phyloP scores from a whole-genome alignment of 2,329 filamentous ascomycete genomes.

The Fusarium sororula region DNA sequence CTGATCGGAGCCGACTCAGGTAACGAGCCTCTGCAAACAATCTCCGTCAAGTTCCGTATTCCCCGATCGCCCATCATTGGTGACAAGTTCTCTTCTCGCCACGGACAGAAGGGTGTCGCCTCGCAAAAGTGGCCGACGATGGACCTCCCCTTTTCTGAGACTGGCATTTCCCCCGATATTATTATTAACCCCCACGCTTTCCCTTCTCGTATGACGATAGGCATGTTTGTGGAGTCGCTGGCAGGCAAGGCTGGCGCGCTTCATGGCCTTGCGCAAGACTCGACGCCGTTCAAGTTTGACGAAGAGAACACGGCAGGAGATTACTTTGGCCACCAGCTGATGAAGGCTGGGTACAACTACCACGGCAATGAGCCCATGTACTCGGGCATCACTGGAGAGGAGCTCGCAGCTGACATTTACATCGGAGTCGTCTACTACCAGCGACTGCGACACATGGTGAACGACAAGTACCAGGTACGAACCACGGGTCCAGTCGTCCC shows the following conservation, averaged over 20 bases:
- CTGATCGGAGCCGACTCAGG: slow-evolving; percentile 87
- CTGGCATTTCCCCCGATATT: slow-evolving; percentile 94
- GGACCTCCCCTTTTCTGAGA: slow-evolving; percentile 97
- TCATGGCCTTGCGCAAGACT: slow-evolving; percentile 95
- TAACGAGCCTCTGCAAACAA: slow-evolving; percentile 82
- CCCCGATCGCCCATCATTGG: slow-evolving; percentile 92
- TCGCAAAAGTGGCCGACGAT: slow-evolving; percentile 94
- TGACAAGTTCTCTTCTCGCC: slow-evolving; percentile 98
- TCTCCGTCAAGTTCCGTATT: slow-evolving; percentile 93
- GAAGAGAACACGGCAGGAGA: slow-evolving; percentile 92
- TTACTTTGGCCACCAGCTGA: slow-evolving; percentile 95
- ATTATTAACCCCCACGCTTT: slow-evolving; percentile 99
- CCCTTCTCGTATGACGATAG: slow-evolving; percentile 99
- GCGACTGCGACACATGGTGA: slow-evolving; percentile 98
- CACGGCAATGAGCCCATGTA: slow-evolving; percentile 99
- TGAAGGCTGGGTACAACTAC: slow-evolving; percentile 96
- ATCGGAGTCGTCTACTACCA: slow-evolving; percentile 98
- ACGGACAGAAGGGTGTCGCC: slow-evolving; percentile 97
- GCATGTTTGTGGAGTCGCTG: slow-evolving; percentile 98
- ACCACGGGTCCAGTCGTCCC: slow-evolving; percentile 93
- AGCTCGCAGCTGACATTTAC: slow-evolving; percentile 95
- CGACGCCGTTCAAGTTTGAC: slow-evolving; percentile 92
- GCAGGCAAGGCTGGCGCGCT: slow-evolving; percentile 94
- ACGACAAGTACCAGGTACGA: slow-evolving; percentile 98
- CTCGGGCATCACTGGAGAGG: slow-evolving; percentile 93